Base-by-base conservation (phyloP, 164 flowering plant species). In the Kalanchoe fedtschenkoi region DNA sequence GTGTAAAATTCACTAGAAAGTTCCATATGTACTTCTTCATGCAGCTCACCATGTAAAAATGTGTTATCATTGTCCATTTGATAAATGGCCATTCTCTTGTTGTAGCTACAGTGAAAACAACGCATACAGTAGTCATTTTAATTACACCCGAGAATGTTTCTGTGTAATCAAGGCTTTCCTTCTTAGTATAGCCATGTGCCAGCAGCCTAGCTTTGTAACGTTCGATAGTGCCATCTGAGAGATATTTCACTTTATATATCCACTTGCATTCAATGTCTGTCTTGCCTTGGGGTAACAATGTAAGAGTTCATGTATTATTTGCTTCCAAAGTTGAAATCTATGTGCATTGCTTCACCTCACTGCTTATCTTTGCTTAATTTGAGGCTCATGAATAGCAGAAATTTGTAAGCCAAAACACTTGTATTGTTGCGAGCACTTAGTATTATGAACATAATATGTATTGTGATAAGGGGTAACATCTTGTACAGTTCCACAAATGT, bases 21-120 rank as follows among this genome's bases (percentile, higher is more conserved):
- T 10, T 19, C 14, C 62, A 63, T 68, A 29, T 62, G 63, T 16
- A 68, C 58, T 34, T 56, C 58, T 30, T 68, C 58, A 2, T 22
- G 3, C 6, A 63, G 22, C 4, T 44, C 32, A 0, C 59, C 62
- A 35, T 68, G 61, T 16, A 63, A 37, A 58, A 58, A 58, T 3
- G 39, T 47, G 24, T 68, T 68, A 1, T 62, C 2, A 16, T 58
- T 38, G 11, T 58, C 71, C 26, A 68, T 13, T 46, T 68, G 66
- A 24, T 32, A 10, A 0, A 68, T 24, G 1, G 37, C 66, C 63
- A 68, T 6, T 14, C 2, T 17, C 44, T 19, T 10, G 19, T 5
- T 0, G 63, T 21, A 15, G 54, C 39, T 1, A 67, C 0, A 51
- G 65, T 34, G 0, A 67, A 34, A n/a, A 59, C 26, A 13, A 32